Evolutionary conservation across 768 basidiomycete species (phyloP), one percentile per base, ranked within the genome.

Genomic region (Suillus subalutaceus): DNA sequence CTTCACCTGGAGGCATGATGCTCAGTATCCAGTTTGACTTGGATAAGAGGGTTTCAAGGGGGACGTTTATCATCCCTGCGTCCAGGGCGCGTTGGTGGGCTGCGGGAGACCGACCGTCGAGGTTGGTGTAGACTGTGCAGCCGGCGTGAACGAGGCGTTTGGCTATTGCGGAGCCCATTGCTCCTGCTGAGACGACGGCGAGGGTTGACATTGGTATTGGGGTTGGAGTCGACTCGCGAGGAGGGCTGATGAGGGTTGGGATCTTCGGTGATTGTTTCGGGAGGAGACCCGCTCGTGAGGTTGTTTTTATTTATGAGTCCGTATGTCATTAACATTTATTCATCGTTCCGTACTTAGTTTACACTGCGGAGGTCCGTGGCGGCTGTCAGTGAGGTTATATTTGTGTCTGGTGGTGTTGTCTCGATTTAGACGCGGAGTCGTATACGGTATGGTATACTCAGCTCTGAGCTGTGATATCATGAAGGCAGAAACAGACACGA

Each of bases 111-210:
- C 86, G 83, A 30, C 82, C 81, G 48, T 82, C 81, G 44, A 87
- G 78, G 69, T 80, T 83, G 2, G 87, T 87, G 65, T 86, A 79
- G 30, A 86, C 84, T 12, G 78, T 81, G 72, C 79, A 80, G 40
- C 85, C 84, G 10, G 77, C 74, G n/a, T 77, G 69, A 2, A 79
- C 77, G 40, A 88, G 76, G 18, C 79, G 79, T 46, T 74, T 77
- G 7, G 78, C 86, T 32, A 88, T 81, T 20, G 79, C 85, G 2
- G 84, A 75, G 38, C 87, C 86, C 87, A 88, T 88, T 2, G 83
- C 83, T n/a, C 87, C 86, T 37, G 85, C 81, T 30, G 85, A 82
- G 59, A 87, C 75, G 44, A 87, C 74, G 30, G 82, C 83, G 68
- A 87, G 77, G 56, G 75, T 72, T 68, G 65, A 65, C 71, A 71